Percentiles rank a stretch among this genome's conserved stretches.
phyloP scores from a whole-genome alignment of 805 yeast genomes.

The Cyberlindnera mrakii region DNA sequence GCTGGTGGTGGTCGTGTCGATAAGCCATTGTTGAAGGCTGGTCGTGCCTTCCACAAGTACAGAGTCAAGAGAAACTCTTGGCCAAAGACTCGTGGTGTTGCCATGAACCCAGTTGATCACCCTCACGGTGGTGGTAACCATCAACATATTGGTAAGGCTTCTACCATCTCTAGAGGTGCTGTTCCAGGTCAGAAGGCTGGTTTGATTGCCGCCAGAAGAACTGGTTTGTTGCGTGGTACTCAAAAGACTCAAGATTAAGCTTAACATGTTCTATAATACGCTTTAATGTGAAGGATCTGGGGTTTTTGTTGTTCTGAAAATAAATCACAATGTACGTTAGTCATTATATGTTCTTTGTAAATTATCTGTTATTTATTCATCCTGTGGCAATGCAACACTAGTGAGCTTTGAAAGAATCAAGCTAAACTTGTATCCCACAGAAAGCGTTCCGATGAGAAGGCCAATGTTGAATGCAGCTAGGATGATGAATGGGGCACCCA shows the following conservation, averaged over 20 bases:
- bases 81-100: slow-evolving; percentile 99
- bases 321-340: slow-evolving; percentile 19
- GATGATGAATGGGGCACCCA: slow-evolving; percentile 53
- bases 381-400: slow-evolving; percentile 8
- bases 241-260: slow-evolving; percentile 80
- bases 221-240: slow-evolving; percentile 99
- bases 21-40: slow-evolving; percentile 99
- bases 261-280: slow-evolving; percentile 20
- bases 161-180: slow-evolving; percentile 98
- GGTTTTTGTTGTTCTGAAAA: slow-evolving; percentile 22
- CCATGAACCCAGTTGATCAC: slow-evolving; percentile 99
- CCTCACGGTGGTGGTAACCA: slow-evolving; percentile 99
- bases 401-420: slow-evolving; percentile 5
- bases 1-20: slow-evolving; percentile 99
- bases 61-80: slow-evolving; percentile 99
- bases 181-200: slow-evolving; percentile 99
- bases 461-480: slow-evolving; percentile 37
- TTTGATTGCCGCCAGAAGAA: slow-evolving; percentile 99
- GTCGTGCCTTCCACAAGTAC: slow-evolving; percentile 99
- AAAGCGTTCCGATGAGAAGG: slow-evolving; percentile 17
- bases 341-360: not conserved
- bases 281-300: slow-evolving; percentile 18
- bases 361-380: slow-evolving; percentile 1
- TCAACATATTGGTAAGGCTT: slow-evolving; percentile 99
- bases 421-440: slow-evolving; percentile 16